Base-by-base conservation (phyloP, 345 rosid species). In the Boechera divaricarpa region DNA sequence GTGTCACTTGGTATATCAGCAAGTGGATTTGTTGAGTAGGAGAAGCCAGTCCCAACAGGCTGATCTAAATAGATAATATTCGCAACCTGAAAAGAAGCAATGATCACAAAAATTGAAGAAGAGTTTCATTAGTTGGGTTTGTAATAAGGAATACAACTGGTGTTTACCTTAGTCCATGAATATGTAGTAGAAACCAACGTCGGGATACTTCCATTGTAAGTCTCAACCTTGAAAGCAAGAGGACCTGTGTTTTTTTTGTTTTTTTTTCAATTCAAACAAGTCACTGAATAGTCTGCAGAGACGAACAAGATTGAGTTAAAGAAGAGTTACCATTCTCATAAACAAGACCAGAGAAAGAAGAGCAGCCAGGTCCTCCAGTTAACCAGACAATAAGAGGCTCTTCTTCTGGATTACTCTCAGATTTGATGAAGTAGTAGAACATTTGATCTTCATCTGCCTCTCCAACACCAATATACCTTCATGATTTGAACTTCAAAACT, bases 1-100 rank as follows among this genome's bases (percentile, higher is more conserved):
- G 73, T 73, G 67, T 92, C 96, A 49, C 91, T 79, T 16, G 83
- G 63, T 24, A 21, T 72, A 51, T 79, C 72, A 52, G 90, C 91
- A 29, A 45, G 21, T 13, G 21, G 21, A 55, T 75, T 83, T 77
- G 42, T 80, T 31, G 91, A 80, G 57, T 84, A 92, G 21, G 97
- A 88, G 82, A 87, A 92, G 35, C 96, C 97, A 35, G 94, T 80
- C 15, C 92, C 90, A 11, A 82, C 88, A 7, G 98, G 98, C 53
- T 85, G 80, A 78, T 90, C 98, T n/a, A 90, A 59, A 67, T 87
- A 87, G 65, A 89, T 85, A 47, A 92, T 82, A 83, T 80, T 90
- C 3, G 96, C 82, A n/a, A 80, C 85, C 92, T 87, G 77, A 80
- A 10, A 55, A 33, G 39, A 53, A 29, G 33, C 44, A 53, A 45